Evolutionary conservation across 345 rosid species (phyloP).

Genomic region (Garcia nutans): DNA sequence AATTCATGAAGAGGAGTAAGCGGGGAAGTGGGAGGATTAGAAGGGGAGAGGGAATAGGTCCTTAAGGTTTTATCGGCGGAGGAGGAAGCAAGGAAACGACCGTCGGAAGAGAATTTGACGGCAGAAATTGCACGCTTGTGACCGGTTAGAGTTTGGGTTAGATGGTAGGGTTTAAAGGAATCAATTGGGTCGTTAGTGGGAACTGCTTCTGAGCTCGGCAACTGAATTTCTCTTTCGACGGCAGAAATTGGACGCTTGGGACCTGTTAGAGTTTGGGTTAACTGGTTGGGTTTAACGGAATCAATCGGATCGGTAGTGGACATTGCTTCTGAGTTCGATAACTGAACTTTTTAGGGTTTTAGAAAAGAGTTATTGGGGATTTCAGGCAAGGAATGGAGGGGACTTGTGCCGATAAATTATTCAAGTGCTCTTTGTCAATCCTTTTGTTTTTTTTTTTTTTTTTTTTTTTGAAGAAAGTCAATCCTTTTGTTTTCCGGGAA

Average conservation of each 20-base stretch:
- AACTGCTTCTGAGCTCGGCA: background rate
- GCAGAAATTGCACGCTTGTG: constrained; percentile 75
- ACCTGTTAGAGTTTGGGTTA: constrained; percentile 67
- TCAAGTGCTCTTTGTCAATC: too few species aligned
- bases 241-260: constrained; percentile 74
- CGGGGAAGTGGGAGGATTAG: constrained; percentile 31
- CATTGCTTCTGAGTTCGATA: background rate
- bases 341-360: background rate
- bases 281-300: constrained; percentile 62
- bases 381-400: too few species aligned
- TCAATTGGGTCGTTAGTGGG: constrained; percentile 14
- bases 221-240: constrained; percentile 32
- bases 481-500: too few species aligned
- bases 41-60: constrained; percentile 54
- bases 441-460: too few species aligned
- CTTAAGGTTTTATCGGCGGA: constrained; percentile 83
- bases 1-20: constrained; percentile 50
- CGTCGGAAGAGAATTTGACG: constrained; percentile 85
- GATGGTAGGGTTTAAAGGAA: constrained; percentile 63
- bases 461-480: too few species aligned
- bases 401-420: too few species aligned
- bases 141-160: constrained; percentile 67
- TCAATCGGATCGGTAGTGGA: constrained; percentile 13
- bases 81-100: constrained; percentile 79
- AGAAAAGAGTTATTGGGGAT: background rate